Conservation (phyloP, 23 red algal genomes). For the Gracilaria domingensis region DNA sequence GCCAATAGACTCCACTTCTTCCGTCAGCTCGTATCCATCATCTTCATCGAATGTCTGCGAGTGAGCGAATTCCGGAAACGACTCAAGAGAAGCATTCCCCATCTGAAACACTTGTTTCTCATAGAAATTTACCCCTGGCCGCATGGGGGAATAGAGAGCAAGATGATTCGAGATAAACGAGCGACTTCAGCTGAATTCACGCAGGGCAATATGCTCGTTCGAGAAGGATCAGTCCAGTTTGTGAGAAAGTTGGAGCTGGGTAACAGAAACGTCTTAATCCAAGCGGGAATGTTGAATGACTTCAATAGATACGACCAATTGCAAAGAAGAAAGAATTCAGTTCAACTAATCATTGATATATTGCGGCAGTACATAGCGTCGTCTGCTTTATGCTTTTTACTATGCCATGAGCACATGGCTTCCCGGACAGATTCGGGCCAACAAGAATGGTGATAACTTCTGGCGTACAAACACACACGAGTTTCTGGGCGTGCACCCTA, state of each 20-base stretch:
- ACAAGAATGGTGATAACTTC: neutral
- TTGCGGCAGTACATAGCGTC: neutral
- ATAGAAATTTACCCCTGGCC: neutral
- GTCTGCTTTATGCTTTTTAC: neutral
- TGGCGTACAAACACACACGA: neutral
- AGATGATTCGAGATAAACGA: neutral
- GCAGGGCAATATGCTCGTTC: neutral
- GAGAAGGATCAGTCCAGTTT: neutral
- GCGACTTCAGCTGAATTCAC: neutral
- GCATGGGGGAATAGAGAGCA: neutral
- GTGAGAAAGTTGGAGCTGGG: neutral
- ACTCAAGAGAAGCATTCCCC: neutral
- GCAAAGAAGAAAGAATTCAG: neutral
- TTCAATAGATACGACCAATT: neutral
- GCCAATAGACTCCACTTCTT: neutral
- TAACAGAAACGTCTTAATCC: neutral
- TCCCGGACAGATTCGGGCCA: neutral
- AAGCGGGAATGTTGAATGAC: neutral
- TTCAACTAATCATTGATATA: neutral
- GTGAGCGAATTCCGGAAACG: neutral
- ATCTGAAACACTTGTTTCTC: neutral
- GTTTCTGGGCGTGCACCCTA: neutral
- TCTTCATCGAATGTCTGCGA: neutral
- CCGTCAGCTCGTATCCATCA: neutral
- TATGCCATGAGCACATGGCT: neutral